Base-by-base conservation (phyloP, 2,329 filamentous ascomycete genomes). In the Aspergillus japonicus region DNA sequence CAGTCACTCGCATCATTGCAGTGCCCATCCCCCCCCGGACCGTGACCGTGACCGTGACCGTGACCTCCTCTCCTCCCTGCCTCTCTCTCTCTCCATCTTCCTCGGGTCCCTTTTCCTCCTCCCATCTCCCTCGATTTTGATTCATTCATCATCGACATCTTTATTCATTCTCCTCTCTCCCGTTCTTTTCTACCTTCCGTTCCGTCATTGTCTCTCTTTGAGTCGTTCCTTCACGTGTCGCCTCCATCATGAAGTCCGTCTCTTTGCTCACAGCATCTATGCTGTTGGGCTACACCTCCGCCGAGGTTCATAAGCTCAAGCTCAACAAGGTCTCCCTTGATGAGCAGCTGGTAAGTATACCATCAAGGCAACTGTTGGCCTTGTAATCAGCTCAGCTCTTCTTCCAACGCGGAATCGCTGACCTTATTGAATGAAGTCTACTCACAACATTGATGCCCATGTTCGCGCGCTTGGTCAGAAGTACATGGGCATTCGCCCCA, bases 301-400 rank as follows among this genome's bases (percentile, higher is more conserved):
- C 92, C 70, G 92, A 88, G 72, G 84, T 96, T 68, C 92, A 98
- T 87, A 96, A 92, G 85, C 89, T 97, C 86, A 95, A 96, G 85
- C 89, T 99, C 73, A 90, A 97, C 86, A 99, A 99, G 89, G 82
- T 98, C 64, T 89, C 95, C 68, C 83, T 99, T 61, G 85, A 88
- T 53, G 91, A 98, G 78, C 95, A 98, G 83, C 86, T 99, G 73
- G 93, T 96, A 82, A 75, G 90, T 83, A 61, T 42, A 62, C 60
- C 56, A 47, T 48, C 16, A 44, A 6, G 2, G 10, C 6, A 42
- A 19, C 7, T 54, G 19, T 14, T 19, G 50, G 21, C 23, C n/a
- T 33, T 50, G 54, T 14, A 54, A 26, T n/a, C 2, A 35, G 16
- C 10, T 21, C 3, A 6, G 5, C 29, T 47, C 33, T 21, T 49